These are phyloP conservation scores for Sporothrix pseudoabietina DNA, from an alignment of 2,329 filamentous ascomycete species.

Conservation along the genomic window DNA sequence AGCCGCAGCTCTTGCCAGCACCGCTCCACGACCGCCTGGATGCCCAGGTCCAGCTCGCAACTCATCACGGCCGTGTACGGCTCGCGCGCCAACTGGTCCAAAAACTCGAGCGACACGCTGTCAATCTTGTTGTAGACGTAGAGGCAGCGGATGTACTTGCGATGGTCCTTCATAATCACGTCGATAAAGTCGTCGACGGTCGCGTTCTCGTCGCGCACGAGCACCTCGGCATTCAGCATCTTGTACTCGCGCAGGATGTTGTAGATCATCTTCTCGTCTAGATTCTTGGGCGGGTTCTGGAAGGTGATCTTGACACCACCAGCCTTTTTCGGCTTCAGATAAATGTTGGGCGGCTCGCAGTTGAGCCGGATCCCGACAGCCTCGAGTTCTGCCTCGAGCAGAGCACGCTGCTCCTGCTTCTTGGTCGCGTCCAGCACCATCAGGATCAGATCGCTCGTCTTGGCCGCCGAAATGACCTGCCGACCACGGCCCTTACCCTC, in stretches of 20 bases:
- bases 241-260: conserved; percentile 99
- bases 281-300: conserved; percentile 78
- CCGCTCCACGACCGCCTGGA: conserved; percentile 88
- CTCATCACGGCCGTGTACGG: conserved; percentile 95
- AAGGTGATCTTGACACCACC: conserved; percentile 99
- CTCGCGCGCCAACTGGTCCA: conserved; percentile 89
- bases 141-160: conserved; percentile 92
- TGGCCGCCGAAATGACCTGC: conserved; percentile 96
- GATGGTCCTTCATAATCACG: conserved; percentile 98
- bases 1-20: conserved; percentile 92
- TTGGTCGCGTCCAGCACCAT: conserved; percentile 99
- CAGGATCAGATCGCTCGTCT: conserved; percentile 94
- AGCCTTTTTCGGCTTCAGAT: conserved; percentile 91
- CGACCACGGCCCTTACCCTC: conserved; percentile 95
- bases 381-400: conserved; percentile 90
- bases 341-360: conserved; percentile 94
- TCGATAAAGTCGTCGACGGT: conserved; percentile 99
- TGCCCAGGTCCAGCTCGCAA: conserved; percentile 91
- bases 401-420: conserved; percentile 84
- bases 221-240: conserved; percentile 94
- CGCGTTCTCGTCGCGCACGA: conserved; percentile 90
- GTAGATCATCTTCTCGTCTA: conserved; percentile 98
- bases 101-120: conserved; percentile 86
- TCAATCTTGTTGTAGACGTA: conserved; percentile 99
- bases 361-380: conserved; percentile 94